Evolutionary conservation across 805 yeast genomes (phyloP).

Genomic region (Wickerhamomyces queroliae): DNA sequence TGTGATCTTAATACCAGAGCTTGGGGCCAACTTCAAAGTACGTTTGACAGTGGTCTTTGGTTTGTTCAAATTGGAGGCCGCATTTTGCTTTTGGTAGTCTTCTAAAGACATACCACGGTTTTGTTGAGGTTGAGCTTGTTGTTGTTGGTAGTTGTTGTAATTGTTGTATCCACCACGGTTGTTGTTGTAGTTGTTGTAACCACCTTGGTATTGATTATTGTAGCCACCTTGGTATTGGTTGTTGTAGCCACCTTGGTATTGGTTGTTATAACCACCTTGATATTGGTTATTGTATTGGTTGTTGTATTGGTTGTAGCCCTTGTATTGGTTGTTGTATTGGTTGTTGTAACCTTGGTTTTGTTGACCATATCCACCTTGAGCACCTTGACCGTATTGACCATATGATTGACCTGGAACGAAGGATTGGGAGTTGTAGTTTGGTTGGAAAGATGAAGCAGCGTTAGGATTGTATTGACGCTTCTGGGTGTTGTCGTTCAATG

Average conservation of each 20-base stretch:
- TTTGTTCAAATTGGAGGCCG: conserved; percentile 29
- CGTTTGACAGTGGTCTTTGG: conserved; percentile 52
- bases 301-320: conserved; percentile 10
- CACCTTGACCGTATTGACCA: conserved; percentile 22
- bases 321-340: conserved; percentile 12
- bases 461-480: conserved; percentile 43
- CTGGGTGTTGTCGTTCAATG: conserved; percentile 20
- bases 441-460: conserved; percentile 44
- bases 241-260: conserved; percentile 20
- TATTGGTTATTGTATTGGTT: conserved; percentile 21
- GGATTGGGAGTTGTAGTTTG: conserved; percentile 30
- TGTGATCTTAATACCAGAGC: conserved; percentile 60
- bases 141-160: conserved; percentile 11
- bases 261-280: conserved; percentile 6
- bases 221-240: conserved; percentile 14
- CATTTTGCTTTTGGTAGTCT: conserved; percentile 63
- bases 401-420: conserved; percentile 33
- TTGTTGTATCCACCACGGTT: conserved; percentile 19
- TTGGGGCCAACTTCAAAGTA: conserved; percentile 59
- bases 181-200: conserved; percentile 23
- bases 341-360: conserved; percentile 12
- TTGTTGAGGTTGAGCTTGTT: conserved; percentile 22
- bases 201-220: conserved; percentile 14
- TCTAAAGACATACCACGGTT: conserved; percentile 68
- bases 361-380: conserved; percentile 21